Evolutionary conservation across 2,329 filamentous ascomycete species (phyloP), one percentile per base, ranked within the genome.

Genomic region (Clarireedia hainanense): DNA sequence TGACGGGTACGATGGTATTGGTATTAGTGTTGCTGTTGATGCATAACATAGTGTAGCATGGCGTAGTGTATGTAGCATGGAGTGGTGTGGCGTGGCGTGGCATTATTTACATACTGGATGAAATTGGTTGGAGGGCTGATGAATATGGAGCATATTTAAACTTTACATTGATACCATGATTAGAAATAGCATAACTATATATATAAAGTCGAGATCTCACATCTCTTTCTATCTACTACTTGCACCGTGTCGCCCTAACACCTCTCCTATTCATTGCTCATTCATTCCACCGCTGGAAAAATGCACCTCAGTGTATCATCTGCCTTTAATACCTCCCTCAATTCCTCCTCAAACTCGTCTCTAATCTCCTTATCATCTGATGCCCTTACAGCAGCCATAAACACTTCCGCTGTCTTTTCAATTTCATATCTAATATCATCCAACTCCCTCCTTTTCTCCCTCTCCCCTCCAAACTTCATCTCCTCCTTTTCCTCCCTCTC

Each of bases 321-420:
- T 43, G 73, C 65, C 27, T 64, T 60, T 24, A 70, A 49, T 30
- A 57, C 27, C 51, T 59, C 63, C 50, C 48, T 46, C 37, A 70
- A 36, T 66, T 62, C 34, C 55, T 56, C 30, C 60, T 45, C 43
- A 63, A 30, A 52, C 62, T 52, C 1, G 52, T 42, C 10, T 27
- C 48, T 45, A 12, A 24, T 20, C 5, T 23, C n/a, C 47, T 52
- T 9, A 10, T 43, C 12, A 45, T 54, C 26, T 58, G 46, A 27
- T 5, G 24, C 54, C 9, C 42, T 24, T 2, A 66, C 57, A 49
- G 63, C 65, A 20, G 52, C 60, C 5, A 60, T 42, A n/a, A 68
- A 59, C 34, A 68, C 34, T 40, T 53, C 51, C 14, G 58, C 67
- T 9, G 57, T 55, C 6, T 57, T 42, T 43, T 55, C 60, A 24